Base-by-base conservation (phyloP, 495 filamentous ascomycete species). In the Parmelia sp. region DNA sequence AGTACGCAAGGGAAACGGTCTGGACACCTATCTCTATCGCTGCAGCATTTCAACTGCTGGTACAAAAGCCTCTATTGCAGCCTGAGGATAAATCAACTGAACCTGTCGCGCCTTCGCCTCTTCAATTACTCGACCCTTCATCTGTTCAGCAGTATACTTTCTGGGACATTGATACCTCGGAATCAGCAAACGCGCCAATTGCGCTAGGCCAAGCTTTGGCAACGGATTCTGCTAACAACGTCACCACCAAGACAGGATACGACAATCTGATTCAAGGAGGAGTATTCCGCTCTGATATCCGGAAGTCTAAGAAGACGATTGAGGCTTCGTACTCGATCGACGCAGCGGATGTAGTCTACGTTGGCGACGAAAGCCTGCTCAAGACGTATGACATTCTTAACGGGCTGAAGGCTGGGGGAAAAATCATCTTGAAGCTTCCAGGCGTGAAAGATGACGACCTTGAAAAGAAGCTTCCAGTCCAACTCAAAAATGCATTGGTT, bases 251-350 rank as follows among this genome's bases (percentile, higher is more conserved):
- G 70, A 84, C 88, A 68, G 81, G 81, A 6, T 84, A 92, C 63
- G 91, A 98, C 75, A 97, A 96, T 73, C 80, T 92, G 31, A 77
- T 92, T 25, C 90, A 94, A 69, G 95, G 95, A 44, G 94, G 94
- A 65, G 81, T 86, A 25, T 74, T 93, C 27, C 86, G 92, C 66
- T 87, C 91, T 23, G 94, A 98, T 71, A 85, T 98, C 57, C 85
- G 93, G 57, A 89, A 83, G 70, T 92, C 90, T 39, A 84, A 84
- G 66, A 91, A 90, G 78, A 83, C 84, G 23, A 77, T 96, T 51
- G 92, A 97, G 72, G 89, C 90, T 37, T 85, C 90, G 31, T 97
- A 92, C 71, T 78, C 90, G 0, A 78, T 95, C 27, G 84, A 89
- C 59, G 79, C 86, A 23, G 91, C 93, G 17, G 89, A 96, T 73